These are phyloP conservation scores for Bacterosira constricta DNA, from an alignment of 108 stramenopile species.

Conservation along the genomic window DNA sequence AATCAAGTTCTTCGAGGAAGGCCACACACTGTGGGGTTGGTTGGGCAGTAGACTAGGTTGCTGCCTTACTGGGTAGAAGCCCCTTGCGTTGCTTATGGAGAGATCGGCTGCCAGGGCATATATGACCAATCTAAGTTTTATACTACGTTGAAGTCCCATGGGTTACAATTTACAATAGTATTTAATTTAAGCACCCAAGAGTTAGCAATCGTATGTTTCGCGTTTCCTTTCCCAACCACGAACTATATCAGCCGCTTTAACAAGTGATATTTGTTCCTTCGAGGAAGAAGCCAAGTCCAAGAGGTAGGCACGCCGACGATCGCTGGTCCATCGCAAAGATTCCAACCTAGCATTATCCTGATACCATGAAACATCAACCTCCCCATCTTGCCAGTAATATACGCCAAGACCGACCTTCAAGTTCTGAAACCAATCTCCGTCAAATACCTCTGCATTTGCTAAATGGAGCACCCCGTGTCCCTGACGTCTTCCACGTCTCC, in stretches of 20 bases:
- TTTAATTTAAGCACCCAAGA: no score
- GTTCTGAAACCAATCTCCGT: constrained; percentile 42
- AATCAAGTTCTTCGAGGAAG: no score
- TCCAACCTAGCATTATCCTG: constrained; percentile 33
- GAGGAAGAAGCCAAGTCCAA: constrained; percentile 30
- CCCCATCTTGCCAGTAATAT: constrained; percentile 47
- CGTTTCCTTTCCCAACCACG: constrained; percentile 28
- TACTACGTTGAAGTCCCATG: no score
- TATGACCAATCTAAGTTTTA: no score
- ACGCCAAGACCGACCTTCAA: constrained; percentile 43
- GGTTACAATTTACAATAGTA: no score
- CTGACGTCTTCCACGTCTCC: constrained; percentile 39
- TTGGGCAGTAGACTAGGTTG: no score
- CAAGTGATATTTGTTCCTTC: constrained; percentile 35
- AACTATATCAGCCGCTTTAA: constrained; percentile 32
- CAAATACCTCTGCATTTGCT: constrained; percentile 46
- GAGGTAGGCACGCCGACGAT: constrained; percentile 27
- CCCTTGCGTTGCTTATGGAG: no score
- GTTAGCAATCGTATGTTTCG: background rate
- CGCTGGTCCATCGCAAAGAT: constrained; percentile 48
- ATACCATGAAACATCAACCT: constrained; percentile 49
- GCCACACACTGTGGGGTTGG: no score
- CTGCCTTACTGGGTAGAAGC: no score
- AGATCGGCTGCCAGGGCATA: no score
- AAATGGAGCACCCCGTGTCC: constrained; percentile 43